phyloP scores from a whole-genome alignment of 495 filamentous ascomycete species.

The Aspergillus kassunensis region DNA sequence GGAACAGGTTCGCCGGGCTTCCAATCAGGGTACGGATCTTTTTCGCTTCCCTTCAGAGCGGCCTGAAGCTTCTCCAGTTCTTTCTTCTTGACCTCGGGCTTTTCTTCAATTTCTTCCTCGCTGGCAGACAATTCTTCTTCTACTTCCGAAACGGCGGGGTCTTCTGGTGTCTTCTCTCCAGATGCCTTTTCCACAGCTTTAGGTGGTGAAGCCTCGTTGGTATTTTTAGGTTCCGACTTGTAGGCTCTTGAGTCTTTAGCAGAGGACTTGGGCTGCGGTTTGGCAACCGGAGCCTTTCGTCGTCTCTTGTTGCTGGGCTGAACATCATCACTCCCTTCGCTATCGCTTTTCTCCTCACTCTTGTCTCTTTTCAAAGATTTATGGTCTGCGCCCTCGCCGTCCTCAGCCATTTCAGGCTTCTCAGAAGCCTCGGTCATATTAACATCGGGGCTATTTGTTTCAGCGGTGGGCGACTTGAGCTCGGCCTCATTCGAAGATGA shows the following conservation, averaged over 20 bases:
- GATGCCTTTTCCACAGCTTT: slow-evolving; percentile 31
- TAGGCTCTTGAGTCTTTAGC: slow-evolving; percentile 22
- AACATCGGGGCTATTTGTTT: slow-evolving; percentile 41
- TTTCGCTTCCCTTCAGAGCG: slow-evolving; percentile 57
- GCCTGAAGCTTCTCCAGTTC: slow-evolving; percentile 80
- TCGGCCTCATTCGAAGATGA: neutral
- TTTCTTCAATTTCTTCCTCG: slow-evolving; percentile 66
- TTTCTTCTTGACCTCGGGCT: slow-evolving; percentile 70
- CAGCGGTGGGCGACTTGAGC: slow-evolving; percentile 20
- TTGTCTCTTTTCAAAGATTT: slow-evolving; percentile 38
- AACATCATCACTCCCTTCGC: slow-evolving; percentile 48
- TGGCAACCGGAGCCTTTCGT: slow-evolving; percentile 25
- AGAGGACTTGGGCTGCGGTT: slow-evolving; percentile 23
- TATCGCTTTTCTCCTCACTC: slow-evolving; percentile 37
- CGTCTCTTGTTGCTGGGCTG: slow-evolving; percentile 47
- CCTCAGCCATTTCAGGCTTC: slow-evolving; percentile 15
- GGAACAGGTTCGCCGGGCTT: slow-evolving; percentile 81
- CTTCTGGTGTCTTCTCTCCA: slow-evolving; percentile 32
- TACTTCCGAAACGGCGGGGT: slow-evolving; percentile 39
- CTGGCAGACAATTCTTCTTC: slow-evolving; percentile 48
- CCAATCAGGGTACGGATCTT: slow-evolving; percentile 94
- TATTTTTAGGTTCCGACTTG: no score
- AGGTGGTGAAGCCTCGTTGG: slow-evolving; percentile 21
- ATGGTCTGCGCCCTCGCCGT: slow-evolving; percentile 23
- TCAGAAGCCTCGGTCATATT: slow-evolving; percentile 28